Conservation (phyloP, 164 flowering plant genomes). For the Malania oleifera region DNA sequence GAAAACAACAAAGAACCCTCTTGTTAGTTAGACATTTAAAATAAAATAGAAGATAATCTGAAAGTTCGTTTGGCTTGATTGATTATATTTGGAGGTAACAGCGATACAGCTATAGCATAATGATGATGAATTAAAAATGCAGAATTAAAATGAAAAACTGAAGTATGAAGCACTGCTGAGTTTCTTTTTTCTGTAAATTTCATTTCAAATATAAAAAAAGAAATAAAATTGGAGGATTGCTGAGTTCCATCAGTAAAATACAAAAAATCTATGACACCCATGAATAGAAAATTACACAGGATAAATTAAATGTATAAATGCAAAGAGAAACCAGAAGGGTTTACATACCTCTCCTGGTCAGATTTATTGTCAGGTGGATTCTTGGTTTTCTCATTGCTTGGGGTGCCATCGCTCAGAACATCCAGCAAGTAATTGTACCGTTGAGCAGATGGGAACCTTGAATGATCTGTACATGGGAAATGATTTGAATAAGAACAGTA, state of each 20-base stretch:
- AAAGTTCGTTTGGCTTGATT: too few species aligned
- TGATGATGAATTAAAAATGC: too few species aligned
- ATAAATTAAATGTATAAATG: not conserved
- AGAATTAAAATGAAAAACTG: too few species aligned
- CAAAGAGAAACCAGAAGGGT: not conserved
- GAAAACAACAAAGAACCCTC: not conserved
- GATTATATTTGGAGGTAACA: too few species aligned
- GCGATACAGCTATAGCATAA: too few species aligned
- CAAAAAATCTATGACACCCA: too few species aligned
- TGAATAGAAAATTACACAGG: not conserved
- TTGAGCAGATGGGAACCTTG: conserved; percentile 29
- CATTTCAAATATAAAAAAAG: not conserved
- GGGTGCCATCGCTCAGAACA: conserved; percentile 35
- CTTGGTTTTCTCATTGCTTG: conserved; percentile 31
- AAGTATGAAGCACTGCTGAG: too few species aligned
- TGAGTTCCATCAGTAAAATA: too few species aligned
- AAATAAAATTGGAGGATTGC: not conserved
- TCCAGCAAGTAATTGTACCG: conserved; percentile 31
- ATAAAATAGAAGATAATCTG: too few species aligned
- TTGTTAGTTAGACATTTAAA: too few species aligned
- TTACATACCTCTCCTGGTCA: conserved; percentile 46
- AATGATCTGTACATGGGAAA: conserved; percentile 15
- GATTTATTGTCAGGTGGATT: conserved; percentile 20
- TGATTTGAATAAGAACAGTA: not conserved
- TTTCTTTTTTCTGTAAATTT: too few species aligned